Evolutionary conservation across 768 basidiomycete species (phyloP), one percentile per base, ranked within the genome.

Genomic region (Amanita pallidorosea): DNA sequence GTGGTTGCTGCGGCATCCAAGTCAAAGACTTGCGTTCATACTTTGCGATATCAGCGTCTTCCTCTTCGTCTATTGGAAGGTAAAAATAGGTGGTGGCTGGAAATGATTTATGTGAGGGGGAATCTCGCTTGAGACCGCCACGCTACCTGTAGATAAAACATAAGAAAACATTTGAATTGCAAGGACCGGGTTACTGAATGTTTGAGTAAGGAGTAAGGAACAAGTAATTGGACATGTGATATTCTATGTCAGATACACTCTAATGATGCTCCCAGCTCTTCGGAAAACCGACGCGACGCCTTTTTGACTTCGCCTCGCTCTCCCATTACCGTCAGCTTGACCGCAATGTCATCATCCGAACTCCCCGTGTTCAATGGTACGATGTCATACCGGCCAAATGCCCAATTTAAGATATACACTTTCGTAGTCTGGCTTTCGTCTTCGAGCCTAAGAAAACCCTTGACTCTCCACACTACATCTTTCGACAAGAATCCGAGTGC

Each of bases 261-360:
- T 46, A 74, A 50, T 31, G 60, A 53, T 33, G 65, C 72, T 12
- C 66, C 68, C 35, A 86, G 57, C 20, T 56, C 60, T 43, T 59
- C 64, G 46, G 82, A 75, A 33, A 96, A 73, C 57, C 63, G 73
- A 51, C 67, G 66, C 36, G 81, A 75, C 29, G 78, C 70, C 53
- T 77, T 65, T 56, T 69, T 74, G 45, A 90, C 81, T 63, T 92
- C 88, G 11, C 90, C 91, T 40, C 83, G 72, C 61, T 88, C 85
- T 7, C 93, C 93, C 94, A 97, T 97, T 25, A 88, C 75, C n/a
- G 91, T 95, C 62, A 95, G 56, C 49, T 74, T 70, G 20, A 91
- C 60, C 25, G 71, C 5, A 13, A 33, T 67, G 4, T 65, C 71
- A 9, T 57, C 61, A 1, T 59, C 60, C 18, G 56, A 57, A n/a